phyloP scores from a whole-genome alignment of 2,329 filamentous ascomycete genomes.

The Seiridium unicorne region DNA sequence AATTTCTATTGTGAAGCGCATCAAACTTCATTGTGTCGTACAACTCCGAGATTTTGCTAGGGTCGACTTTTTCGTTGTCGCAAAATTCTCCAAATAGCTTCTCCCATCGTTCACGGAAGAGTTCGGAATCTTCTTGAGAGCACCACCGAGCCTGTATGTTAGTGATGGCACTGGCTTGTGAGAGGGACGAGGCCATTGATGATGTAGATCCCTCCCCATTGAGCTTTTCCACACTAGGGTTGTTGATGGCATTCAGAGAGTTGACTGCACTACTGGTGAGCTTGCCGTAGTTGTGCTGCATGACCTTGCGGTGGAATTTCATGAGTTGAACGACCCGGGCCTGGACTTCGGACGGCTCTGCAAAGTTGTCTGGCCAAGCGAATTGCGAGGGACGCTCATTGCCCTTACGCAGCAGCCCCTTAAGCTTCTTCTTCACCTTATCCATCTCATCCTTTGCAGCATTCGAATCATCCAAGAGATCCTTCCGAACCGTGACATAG shows the following conservation, averaged over 20 bases:
- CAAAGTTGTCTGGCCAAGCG: slow-evolving; percentile 94
- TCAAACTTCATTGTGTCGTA: slow-evolving; percentile 99
- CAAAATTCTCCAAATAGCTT: slow-evolving; percentile 97
- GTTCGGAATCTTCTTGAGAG: slow-evolving; percentile 87
- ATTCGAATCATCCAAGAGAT: slow-evolving; percentile 94
- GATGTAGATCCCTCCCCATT: slow-evolving; percentile 38
- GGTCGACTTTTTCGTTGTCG: slow-evolving; percentile 96
- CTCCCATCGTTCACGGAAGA: slow-evolving; percentile 97
- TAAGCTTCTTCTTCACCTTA: slow-evolving; percentile 99
- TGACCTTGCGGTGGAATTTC: slow-evolving; percentile 94
- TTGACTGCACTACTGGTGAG: slow-evolving; percentile 67
- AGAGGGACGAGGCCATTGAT: slow-evolving; percentile 48
- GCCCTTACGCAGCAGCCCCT: slow-evolving; percentile 87
- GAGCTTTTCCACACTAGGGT: slow-evolving; percentile 46
- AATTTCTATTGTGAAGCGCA: slow-evolving; percentile 92
- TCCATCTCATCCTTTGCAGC: slow-evolving; percentile 99
- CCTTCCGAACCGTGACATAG: slow-evolving; percentile 88
- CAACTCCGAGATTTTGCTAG: slow-evolving; percentile 96
- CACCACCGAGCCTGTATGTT: slow-evolving; percentile 92
- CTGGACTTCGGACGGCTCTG: slow-evolving; percentile 91
- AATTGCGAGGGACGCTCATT: slow-evolving; percentile 92
- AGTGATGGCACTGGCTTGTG: slow-evolving; percentile 61
- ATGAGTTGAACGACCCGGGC: slow-evolving; percentile 90
- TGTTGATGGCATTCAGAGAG: slow-evolving; percentile 57
- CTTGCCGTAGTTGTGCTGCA: slow-evolving; percentile 90